These are phyloP conservation scores for Malus domestica DNA, from an alignment of 306 rosid genomes.

Conservation along the genomic window ASM211411v1 NC_041798.1:2792001-2792500, in stretches of 20 bases:
- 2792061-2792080: constrained; percentile 61
- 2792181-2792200: constrained; percentile 59
- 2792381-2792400: background rate
- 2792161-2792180: constrained; percentile 62
- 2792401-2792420: background rate
- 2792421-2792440: background rate
- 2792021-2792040: constrained; percentile 72
- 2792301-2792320: constrained; percentile 1
- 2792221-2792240: constrained; percentile 38
- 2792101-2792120: constrained; percentile 77
- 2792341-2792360: background rate
- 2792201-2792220: constrained; percentile 70
- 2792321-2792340: background rate
- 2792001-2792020: constrained; percentile 70
- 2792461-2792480: background rate
- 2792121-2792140: constrained; percentile 18
- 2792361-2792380: background rate
- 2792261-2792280: constrained; percentile 8
- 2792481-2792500: background rate
- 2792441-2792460: background rate
- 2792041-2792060: constrained; percentile 79
- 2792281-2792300: background rate
- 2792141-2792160: constrained; percentile 72
- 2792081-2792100: constrained; percentile 71
- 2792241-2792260: background rate